Conservation (phyloP, 2,329 filamentous ascomycete genomes). For the Ophiosphaerella herpotricha region DNA sequence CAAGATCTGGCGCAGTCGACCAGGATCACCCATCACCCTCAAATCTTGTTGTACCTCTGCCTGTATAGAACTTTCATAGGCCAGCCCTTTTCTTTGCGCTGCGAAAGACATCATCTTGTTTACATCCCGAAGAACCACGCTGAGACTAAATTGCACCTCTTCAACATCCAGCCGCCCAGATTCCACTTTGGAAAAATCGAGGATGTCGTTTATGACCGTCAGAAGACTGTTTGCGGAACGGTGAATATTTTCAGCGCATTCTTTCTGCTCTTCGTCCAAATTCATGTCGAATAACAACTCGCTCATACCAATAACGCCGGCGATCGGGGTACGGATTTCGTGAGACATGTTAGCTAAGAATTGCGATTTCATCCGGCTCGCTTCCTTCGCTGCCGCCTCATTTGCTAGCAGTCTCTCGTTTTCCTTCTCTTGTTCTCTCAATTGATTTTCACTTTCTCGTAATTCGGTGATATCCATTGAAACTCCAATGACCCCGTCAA, state of each 20-base stretch:
- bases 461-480: slow-evolving; percentile 79
- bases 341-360: slow-evolving; percentile 84
- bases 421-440: slow-evolving; percentile 68
- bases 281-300: slow-evolving; percentile 72
- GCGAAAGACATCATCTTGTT: slow-evolving; percentile 87
- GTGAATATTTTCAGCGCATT: slow-evolving; percentile 78
- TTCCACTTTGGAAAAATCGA: slow-evolving; percentile 88
- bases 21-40: slow-evolving; percentile 84
- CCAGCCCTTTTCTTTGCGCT: slow-evolving; percentile 77
- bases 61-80: slow-evolving; percentile 69
- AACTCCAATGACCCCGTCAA: slow-evolving; percentile 77
- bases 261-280: slow-evolving; percentile 70
- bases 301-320: slow-evolving; percentile 79
- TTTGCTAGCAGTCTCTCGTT: slow-evolving; percentile 74
- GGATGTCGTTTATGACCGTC: slow-evolving; percentile 86
- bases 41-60: slow-evolving; percentile 67
- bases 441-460: slow-evolving; percentile 65
- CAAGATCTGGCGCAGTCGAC: slow-evolving; percentile 80
- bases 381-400: slow-evolving; percentile 78
- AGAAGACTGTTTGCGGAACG: slow-evolving; percentile 79
- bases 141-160: slow-evolving; percentile 78
- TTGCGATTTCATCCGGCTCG: slow-evolving; percentile 77
- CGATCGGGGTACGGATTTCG: slow-evolving; percentile 78
- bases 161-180: slow-evolving; percentile 77
- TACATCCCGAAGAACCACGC: slow-evolving; percentile 75